A percentile compares a stretch with the other conserved stretches of the same genome.
Conservation (phyloP, 2,329 filamentous ascomycete species). For the Lasiodiplodia theobromae region DNA sequence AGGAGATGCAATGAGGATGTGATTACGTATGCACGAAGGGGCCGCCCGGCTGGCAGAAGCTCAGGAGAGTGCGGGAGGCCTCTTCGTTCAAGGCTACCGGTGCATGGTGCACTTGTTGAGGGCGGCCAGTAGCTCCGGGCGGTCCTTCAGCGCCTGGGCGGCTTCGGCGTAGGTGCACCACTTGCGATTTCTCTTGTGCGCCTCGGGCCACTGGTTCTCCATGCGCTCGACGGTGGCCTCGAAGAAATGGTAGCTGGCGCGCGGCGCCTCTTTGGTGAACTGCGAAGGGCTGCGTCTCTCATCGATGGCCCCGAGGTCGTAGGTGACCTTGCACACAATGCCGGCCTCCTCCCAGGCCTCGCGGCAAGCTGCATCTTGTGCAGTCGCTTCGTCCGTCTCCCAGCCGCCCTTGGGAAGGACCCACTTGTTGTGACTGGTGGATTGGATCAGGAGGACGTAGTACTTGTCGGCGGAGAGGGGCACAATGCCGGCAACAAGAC, state of each 20-base stretch:
- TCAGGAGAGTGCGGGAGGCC: constrained; percentile 8
- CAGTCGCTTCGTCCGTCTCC: constrained; percentile 91
- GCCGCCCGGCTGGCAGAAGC: constrained; percentile 3
- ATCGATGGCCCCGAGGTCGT: constrained; percentile 84
- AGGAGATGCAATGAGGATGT: constrained; percentile 29
- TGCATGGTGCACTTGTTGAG: constrained; percentile 75
- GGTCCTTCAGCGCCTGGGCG: constrained; percentile 74
- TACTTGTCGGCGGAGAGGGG: constrained; percentile 85
- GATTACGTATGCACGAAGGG: constrained; percentile 21
- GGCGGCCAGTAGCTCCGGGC: constrained; percentile 89
- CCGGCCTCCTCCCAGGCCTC: constrained; percentile 99
- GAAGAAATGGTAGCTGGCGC: constrained; percentile 80
- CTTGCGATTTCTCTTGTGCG: constrained; percentile 84
- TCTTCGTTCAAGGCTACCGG: constrained; percentile 39
- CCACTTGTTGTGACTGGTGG: constrained; percentile 89
- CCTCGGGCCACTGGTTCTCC: constrained; percentile 90
- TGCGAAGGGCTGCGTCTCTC: constrained; percentile 72
- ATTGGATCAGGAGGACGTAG: constrained; percentile 92
- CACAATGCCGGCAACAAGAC: constrained; percentile 93
- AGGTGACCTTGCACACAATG: constrained; percentile 82
- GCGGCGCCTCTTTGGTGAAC: constrained; percentile 68
- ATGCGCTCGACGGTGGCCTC: constrained; percentile 88
- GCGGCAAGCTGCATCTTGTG: constrained; percentile 80
- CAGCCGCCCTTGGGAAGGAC: constrained; percentile 97
- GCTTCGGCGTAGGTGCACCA: constrained; percentile 91